Evolutionary conservation across 176 grass and related monocot species (phyloP), one percentile per base, ranked within the genome.

Genomic region (Tillandsia fasciculata): DNA sequence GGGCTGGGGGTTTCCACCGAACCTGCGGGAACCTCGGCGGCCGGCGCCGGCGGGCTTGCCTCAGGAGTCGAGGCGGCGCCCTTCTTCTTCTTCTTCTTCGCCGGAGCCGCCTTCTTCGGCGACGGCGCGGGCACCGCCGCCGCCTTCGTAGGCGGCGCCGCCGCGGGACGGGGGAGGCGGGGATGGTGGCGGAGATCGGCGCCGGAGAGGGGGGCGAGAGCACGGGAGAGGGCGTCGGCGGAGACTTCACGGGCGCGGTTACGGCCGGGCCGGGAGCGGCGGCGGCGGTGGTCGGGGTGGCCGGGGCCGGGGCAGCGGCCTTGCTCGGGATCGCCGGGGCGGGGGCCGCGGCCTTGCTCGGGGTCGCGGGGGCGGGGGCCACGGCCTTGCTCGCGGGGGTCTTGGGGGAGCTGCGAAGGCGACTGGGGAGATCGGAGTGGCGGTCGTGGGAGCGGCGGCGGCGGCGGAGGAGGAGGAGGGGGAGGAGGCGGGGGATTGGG

Each of bases 31-130:
- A 61, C 56, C 56, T 61, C 56, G n/a, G 56, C 56, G 56, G 56
- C 56, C 8, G 56, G 56, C 1, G 56, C 56, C 13, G 56, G 56
- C 11, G 56, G 56, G 56, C 56, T 61, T 8, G 56, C 56, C 33
- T 3, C 33, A 4, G 56, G 56, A 15, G 56, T 15, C 8, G 8
- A 2, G 8, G 56, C 56, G 56, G 56, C 10, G 17, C 22, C 22
- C 56, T 61, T 61, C 56, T 61, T 61, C 56, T 57, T 57, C 53
- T 61, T 61, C 56, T 61, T 61, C 56, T 61, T 61, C 4, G n/a
- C n/a, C 15, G 56, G 56, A 0, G n/a, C 14, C 2, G 56, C 15
- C 15, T 61, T 61, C 56, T 61, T 61, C 56, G 56, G 56, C 56
- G 56, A 61, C 15, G 56, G 56, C 56, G 56, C 56, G 8, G 56